phyloP scores from a whole-genome alignment of 352 stramenopile species.

The Globisporangium lucens region DNA sequence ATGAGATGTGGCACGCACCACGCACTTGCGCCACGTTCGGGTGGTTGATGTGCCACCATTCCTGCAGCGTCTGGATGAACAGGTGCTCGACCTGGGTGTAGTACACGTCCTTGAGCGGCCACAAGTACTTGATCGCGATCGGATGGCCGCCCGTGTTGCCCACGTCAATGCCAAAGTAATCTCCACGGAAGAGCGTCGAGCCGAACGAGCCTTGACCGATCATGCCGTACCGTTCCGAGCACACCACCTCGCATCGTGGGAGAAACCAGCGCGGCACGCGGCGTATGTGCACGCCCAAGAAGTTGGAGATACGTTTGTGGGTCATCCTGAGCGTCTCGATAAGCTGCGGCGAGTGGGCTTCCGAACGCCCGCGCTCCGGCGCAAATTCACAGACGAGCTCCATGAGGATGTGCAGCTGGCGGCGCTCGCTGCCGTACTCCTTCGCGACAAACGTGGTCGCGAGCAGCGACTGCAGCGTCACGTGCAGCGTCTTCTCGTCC shows the following conservation, averaged over 20 bases:
- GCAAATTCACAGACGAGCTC: conserved; percentile 54
- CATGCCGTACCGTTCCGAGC: conserved; percentile 28
- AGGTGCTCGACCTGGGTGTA: conserved; percentile 54
- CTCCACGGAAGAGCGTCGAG: conserved; percentile 48
- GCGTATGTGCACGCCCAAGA: conserved; percentile 42
- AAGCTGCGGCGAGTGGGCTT: conserved; percentile 41
- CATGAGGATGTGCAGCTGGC: conserved; percentile 56
- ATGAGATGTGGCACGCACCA: conserved; percentile 48
- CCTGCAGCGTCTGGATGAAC: conserved; percentile 39
- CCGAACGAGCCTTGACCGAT: conserved; percentile 45
- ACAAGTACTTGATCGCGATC: conserved; percentile 52
- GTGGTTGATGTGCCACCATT: conserved; percentile 52
- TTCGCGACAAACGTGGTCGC: conserved; percentile 53
- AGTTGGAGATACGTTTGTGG: conserved; percentile 51
- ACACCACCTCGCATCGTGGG: conserved; percentile 45
- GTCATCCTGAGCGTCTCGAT: conserved; percentile 65
- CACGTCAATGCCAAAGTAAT: conserved; percentile 47
- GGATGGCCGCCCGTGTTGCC: conserved; percentile 21
- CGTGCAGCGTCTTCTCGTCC: conserved; percentile 56
- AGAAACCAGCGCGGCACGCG: conserved; percentile 65
- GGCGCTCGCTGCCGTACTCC: conserved; percentile 45
- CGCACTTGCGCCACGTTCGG: conserved; percentile 59
- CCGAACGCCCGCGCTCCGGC: conserved; percentile 24
- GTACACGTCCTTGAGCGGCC: conserved; percentile 35
- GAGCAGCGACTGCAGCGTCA: conserved; percentile 50